Evolutionary conservation across 2,329 filamentous ascomycete species (phyloP).

Genomic region (Aschersonia sp.): DNA sequence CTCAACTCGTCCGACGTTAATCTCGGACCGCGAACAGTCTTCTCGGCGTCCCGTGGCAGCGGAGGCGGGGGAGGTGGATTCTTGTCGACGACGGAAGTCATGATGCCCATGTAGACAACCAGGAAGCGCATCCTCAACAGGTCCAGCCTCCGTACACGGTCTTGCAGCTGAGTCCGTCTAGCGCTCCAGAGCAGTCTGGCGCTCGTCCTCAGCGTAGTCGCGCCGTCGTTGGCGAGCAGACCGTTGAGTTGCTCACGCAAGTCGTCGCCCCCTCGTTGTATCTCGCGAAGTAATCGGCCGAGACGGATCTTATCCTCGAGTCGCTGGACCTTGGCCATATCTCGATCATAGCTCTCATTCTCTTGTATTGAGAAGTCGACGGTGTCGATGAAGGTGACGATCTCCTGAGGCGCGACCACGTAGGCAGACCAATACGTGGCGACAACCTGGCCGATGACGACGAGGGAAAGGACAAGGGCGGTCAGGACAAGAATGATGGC

Average conservation of each 20-base stretch:
- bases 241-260: conserved; percentile 43
- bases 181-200: conserved; percentile 44
- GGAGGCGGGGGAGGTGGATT: conserved; percentile 16
- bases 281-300: conserved; percentile 42
- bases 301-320: conserved; percentile 50
- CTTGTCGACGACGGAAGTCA: conserved; percentile 24
- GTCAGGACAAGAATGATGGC: conserved; percentile 42
- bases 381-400: conserved; percentile 41
- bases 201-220: conserved; percentile 25
- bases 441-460: conserved; percentile 36
- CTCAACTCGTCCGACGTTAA: conserved; percentile 7
- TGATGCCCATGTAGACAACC: conserved; percentile 47
- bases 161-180: conserved; percentile 37
- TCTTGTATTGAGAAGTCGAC: conserved; percentile 48
- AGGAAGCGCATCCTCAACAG: conserved; percentile 50
- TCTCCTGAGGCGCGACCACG: conserved; percentile 40
- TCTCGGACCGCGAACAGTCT: conserved; percentile 6
- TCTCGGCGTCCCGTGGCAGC: conserved; percentile 18
- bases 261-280: conserved; percentile 45
- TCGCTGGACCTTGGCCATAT: conserved; percentile 40
- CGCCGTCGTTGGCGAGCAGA: conserved; percentile 31
- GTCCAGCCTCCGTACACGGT: conserved; percentile 43
- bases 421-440: conserved; percentile 41
- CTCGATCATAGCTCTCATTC: conserved; percentile 48
- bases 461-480: conserved; percentile 39